A percentile compares a stretch with the other conserved stretches of the same genome.
These are phyloP conservation scores for Thalassiosira livingstoniorum DNA, from an alignment of 352 stramenopile genomes.

Conservation along the genomic window DNA sequence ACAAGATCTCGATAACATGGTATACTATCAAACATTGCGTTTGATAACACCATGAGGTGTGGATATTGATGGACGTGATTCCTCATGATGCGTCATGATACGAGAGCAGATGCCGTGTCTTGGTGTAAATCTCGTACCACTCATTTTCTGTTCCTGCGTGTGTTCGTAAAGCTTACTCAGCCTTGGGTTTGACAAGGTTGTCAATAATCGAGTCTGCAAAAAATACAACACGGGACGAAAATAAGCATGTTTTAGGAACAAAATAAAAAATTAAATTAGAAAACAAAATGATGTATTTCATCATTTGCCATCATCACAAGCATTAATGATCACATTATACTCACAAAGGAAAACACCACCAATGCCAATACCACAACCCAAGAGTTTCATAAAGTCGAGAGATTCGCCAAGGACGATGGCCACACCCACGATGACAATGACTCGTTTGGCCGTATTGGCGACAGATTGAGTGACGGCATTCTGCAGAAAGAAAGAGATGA, in stretches of 20 bases:
- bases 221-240: not conserved
- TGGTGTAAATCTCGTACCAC: no score
- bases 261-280: not conserved
- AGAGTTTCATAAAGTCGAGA: constrained; percentile 46
- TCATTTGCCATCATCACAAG: not conserved
- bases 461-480: constrained; percentile 84
- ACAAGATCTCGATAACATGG: no score
- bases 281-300: not conserved
- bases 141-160: no score
- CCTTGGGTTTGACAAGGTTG: not conserved
- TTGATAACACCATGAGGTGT: no score
- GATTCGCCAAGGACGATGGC: constrained; percentile 58
- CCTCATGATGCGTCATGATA: no score
- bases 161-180: no score
- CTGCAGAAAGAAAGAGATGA: not conserved
- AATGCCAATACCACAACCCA: constrained; percentile 67
- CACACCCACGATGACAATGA: constrained; percentile 86
- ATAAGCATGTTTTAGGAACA: not conserved
- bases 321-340: not conserved
- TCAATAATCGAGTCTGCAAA: constrained; percentile 6
- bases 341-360: constrained; percentile 9
- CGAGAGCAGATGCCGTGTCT: no score
- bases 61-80: no score
- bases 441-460: constrained; percentile 87
- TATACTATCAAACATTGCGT: no score